Evolutionary conservation across 768 basidiomycete genomes (phyloP), one percentile per base, ranked within the genome.

Genomic region (Rhodotorula paludigena): DNA sequence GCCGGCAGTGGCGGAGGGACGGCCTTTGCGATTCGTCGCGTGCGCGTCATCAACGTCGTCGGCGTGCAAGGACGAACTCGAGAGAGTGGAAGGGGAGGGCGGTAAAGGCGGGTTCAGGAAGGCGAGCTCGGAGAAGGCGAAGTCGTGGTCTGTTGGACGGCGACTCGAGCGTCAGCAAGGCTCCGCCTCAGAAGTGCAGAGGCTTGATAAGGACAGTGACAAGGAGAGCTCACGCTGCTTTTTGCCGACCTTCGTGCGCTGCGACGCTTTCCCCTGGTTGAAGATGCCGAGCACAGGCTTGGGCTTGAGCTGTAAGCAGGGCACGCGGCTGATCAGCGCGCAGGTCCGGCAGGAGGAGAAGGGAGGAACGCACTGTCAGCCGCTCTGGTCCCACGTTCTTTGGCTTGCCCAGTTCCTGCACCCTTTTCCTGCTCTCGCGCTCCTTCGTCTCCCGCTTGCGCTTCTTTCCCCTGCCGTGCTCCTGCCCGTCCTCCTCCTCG

Each of bases 121-220:
- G 57, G 45, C 59, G 57, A 56, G 62, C 39, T 71, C 69, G 32
- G 69, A 71, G 54, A 71, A 71, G 15, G 69, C 64, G 57, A 71
- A 61, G 41, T 71, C 69, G 28, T 61, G 61, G 0, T 66, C 69
- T 71, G 58, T 32, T n/a, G 21, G 30, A 20, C 32, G 18, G 38
- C 14, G 63, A n/a, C 7, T n/a, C n/a, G n/a, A n/a, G n/a, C n/a
- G 30, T 7, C 23, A 8, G 23, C 42, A n/a, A n/a, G n/a, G n/a
- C n/a, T n/a, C n/a, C n/a, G n/a, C n/a, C n/a, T n/a, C n/a, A n/a
- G n/a, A 28, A 47, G 44, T n/a, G 6, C 25, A 15, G n/a, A 28
- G 47, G 2, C n/a, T 28, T 9, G 2, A 2, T 28, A 14, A n/a
- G 16, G 21, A 39, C 4, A 42, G 21, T 0, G 9, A 21, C 7